Evolutionary conservation across 495 filamentous ascomycete species (phyloP).

Genomic region (Xylaria bambusicola): DNA sequence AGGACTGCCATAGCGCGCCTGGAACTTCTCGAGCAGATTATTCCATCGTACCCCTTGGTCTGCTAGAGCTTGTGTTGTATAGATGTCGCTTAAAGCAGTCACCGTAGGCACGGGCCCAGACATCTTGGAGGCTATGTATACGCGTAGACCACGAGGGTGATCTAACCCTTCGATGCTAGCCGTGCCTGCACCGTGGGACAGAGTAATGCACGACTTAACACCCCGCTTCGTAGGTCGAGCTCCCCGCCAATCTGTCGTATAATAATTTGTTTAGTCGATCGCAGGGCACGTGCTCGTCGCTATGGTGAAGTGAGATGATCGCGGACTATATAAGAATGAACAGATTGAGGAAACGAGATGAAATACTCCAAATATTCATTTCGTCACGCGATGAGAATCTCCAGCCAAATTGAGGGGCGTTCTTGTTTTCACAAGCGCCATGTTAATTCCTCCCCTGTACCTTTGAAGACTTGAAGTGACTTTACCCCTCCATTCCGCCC

Average conservation of each 20-base stretch:
- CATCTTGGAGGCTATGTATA: slow-evolving; percentile 41
- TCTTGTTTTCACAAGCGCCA: slow-evolving; percentile 5
- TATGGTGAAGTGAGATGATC: too few species aligned
- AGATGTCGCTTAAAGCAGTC: slow-evolving; percentile 64
- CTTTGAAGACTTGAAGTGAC: not conserved
- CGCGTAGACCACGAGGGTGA: too few species aligned
- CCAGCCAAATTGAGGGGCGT: slow-evolving; percentile 16
- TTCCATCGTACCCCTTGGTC: slow-evolving; percentile 69
- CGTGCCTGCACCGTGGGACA: too few species aligned
- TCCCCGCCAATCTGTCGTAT: too few species aligned
- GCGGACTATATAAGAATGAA: too few species aligned
- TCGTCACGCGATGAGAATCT: not conserved
- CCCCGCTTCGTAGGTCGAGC: slow-evolving; percentile 3
- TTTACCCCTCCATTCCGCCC: slow-evolving; percentile 1
- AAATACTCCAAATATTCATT: not conserved
- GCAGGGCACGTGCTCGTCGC: too few species aligned
- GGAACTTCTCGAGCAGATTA: slow-evolving; percentile 68
- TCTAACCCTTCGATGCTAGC: too few species aligned
- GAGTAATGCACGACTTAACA: not conserved
- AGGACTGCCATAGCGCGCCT: slow-evolving; percentile 65
- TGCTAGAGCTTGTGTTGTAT: slow-evolving; percentile 61
- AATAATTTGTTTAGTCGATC: too few species aligned
- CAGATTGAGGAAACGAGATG: not conserved
- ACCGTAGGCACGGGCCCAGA: slow-evolving; percentile 60
- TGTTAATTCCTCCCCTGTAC: not conserved